Evolutionary conservation across 257 asterid species (phyloP).

Genomic region (Primulina tabacum): DNA sequence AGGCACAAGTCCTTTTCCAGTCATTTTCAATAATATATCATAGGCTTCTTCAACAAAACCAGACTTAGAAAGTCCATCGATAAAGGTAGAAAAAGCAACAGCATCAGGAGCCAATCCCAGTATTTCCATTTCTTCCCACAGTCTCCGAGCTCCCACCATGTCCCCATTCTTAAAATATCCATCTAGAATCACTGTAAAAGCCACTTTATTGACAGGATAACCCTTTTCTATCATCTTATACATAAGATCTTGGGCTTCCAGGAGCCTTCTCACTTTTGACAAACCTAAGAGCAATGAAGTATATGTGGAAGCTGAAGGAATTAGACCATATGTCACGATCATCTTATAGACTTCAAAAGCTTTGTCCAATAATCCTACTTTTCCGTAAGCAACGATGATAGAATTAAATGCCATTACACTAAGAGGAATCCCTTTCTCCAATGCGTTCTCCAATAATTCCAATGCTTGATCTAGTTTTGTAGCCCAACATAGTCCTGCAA

Average conservation of each 20-base stretch:
- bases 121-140: slow-evolving; percentile 81
- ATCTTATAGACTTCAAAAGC: slow-evolving; percentile 66
- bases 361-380: slow-evolving; percentile 57
- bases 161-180: slow-evolving; percentile 75
- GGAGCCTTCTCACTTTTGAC: slow-evolving; percentile 57
- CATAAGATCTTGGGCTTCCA: slow-evolving; percentile 60
- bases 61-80: slow-evolving; percentile 65
- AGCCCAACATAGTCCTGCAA: slow-evolving; percentile 75
- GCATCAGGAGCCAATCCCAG: slow-evolving; percentile 77
- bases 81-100: slow-evolving; percentile 84
- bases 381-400: slow-evolving; percentile 69
- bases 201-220: slow-evolving; percentile 53
- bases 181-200: slow-evolving; percentile 76
- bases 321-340: slow-evolving; percentile 56
- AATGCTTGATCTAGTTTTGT: slow-evolving; percentile 76
- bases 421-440: slow-evolving; percentile 71
- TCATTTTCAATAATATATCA: slow-evolving; percentile 49
- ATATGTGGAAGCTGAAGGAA: slow-evolving; percentile 77
- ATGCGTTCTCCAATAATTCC: slow-evolving; percentile 50
- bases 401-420: slow-evolving; percentile 73
- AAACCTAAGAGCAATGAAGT: slow-evolving; percentile 74
- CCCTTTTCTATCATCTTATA: slow-evolving; percentile 62
- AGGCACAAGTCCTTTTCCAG: slow-evolving; percentile 62
- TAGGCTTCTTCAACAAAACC: slow-evolving; percentile 69
- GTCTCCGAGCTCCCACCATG: slow-evolving; percentile 52